Evolutionary conservation across 1,284 basidiomycete species (phyloP), one percentile per base, ranked within the genome.

Genomic region (Phylloboletellus chloephorus): DNA sequence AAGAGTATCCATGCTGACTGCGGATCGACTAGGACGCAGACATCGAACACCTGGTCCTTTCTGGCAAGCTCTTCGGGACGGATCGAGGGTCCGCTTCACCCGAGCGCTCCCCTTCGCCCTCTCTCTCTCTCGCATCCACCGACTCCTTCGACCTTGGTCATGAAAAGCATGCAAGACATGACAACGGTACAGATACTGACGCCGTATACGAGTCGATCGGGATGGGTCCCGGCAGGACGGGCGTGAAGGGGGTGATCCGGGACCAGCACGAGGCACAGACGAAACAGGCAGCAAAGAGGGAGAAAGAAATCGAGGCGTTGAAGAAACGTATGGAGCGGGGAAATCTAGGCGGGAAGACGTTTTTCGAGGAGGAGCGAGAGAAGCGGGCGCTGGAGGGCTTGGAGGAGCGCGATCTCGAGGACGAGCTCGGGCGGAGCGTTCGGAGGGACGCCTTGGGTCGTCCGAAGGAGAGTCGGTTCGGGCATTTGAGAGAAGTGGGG

Each of bases 211-310:
- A 63, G 40, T 76, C 77, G 9, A 83, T 88, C 44, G 85, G 85
- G n/a, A 83, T 88, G 82, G 85, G 80, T 5, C 82, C 82, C 7
- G 86, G 86, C 2, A 72, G 87, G 17, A 89, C 86, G 4, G 86
- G 86, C 20, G 86, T 89, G 37, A 89, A 89, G 52, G 87, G 86
- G 24, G 87, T 89, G 45, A 84, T 89, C 44, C 74, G 84, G 20
- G 86, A 89, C 60, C 71, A 76, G 26, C 71, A 79, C 44, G 86
- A 89, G 54, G 82, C 82, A 2, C 71, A 67, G n/a, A 61, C 66
- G 28, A 56, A 76, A 20, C 68, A 73, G 33, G 69, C 72, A 11
- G 68, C 71, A 17, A 74, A 71, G 49, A 66, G 67, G 12, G 66
- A 66, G 6, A 63, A 63, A 21, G 76, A 82, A 39, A 57, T 78